These are phyloP conservation scores for Pisolithus microcarpus DNA, from an alignment of 768 basidiomycete genomes.

Conservation along the genomic window DNA sequence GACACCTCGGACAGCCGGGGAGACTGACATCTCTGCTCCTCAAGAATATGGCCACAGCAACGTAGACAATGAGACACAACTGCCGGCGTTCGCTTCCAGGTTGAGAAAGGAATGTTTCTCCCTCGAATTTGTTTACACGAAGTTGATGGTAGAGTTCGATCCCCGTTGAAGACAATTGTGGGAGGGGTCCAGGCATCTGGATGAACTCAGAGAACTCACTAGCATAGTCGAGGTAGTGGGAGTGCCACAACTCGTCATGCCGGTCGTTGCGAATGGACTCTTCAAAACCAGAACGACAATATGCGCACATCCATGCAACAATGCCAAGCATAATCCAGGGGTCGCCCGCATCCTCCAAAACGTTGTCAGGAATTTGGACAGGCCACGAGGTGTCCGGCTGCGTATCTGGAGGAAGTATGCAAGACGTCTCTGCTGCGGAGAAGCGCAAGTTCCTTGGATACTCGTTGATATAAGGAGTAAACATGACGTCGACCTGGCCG, in stretches of 20 bases:
- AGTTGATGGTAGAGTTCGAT: neutral
- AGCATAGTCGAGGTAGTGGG: neutral
- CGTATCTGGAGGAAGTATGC: neutral
- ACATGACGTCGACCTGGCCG: neutral
- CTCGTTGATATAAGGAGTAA: neutral
- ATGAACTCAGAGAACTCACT: neutral
- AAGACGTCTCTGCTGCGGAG: neutral
- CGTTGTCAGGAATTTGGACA: neutral
- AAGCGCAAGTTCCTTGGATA: neutral
- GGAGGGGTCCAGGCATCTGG: neutral
- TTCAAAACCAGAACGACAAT: neutral
- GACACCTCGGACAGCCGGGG: neutral
- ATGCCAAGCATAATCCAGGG: neutral
- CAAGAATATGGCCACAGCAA: neutral
- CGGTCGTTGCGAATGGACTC: neutral
- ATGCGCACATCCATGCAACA: neutral
- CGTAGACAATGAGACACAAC: neutral
- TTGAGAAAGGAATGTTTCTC: too few species aligned
- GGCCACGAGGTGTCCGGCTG: neutral
- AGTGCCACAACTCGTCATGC: neutral
- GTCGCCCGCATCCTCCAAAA: neutral
- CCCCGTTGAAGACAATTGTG: neutral
- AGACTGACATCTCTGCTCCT: neutral
- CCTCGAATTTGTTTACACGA: neutral
- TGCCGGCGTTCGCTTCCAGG: neutral